Conservation (phyloP, 2,329 filamentous ascomycete species). For the Penicillium nordicum region DNA sequence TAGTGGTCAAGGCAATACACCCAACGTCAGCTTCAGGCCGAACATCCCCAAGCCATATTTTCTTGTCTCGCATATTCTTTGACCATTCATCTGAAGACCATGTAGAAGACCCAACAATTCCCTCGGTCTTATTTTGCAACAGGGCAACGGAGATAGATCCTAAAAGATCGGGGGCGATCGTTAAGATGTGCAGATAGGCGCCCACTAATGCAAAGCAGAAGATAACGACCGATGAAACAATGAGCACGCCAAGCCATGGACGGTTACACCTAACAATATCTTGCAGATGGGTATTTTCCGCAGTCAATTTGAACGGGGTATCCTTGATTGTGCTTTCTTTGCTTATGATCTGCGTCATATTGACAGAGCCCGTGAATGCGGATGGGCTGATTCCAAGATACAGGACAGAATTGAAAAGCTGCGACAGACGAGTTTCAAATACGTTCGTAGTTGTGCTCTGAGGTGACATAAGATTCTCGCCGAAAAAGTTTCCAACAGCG, state of each 20-base stretch:
- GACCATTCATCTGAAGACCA: conserved; percentile 1
- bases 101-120: neutral
- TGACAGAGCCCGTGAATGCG: neutral
- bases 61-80: neutral
- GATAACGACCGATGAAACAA: neutral
- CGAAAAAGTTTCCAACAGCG: neutral
- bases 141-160: neutral
- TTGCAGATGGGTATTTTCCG: neutral
- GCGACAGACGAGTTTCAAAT: neutral
- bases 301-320: neutral
- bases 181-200: neutral
- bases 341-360: neutral
- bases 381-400: neutral
- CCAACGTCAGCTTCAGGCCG: neutral
- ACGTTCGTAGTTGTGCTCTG: neutral
- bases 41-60: neutral
- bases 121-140: neutral
- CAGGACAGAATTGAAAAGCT: neutral
- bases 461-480: neutral
- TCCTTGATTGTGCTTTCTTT: neutral
- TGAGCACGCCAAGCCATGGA: neutral
- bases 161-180: neutral
- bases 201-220: neutral
- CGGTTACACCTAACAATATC: neutral
- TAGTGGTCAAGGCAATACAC: neutral